Percentiles rank a stretch among this genome's conserved stretches.
Conservation (phyloP, 768 basidiomycete species). For the Lactarius hatsudake region DNA sequence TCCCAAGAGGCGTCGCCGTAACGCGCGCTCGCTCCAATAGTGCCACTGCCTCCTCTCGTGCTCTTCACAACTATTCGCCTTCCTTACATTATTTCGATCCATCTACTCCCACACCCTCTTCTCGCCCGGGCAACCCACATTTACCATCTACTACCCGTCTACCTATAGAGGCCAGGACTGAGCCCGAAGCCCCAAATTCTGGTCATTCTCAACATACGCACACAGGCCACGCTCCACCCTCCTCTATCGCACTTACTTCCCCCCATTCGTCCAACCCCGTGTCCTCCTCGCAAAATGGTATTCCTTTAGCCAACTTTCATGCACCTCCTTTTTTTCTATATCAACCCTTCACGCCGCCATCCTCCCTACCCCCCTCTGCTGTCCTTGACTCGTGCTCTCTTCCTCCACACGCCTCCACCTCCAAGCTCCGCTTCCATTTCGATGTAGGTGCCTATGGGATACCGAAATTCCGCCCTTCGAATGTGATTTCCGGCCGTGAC, state of each 20-base stretch:
- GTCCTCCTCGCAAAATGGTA: conserved; percentile 32
- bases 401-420: conserved; percentile 32
- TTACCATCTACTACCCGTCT: conserved; percentile 43
- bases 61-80: conserved; percentile 41
- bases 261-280: conserved; percentile 38
- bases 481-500: conserved; percentile 30
- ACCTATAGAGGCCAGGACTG: conserved; percentile 46
- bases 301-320: conserved; percentile 41
- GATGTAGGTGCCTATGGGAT: conserved; percentile 85
- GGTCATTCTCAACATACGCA: conserved; percentile 35
- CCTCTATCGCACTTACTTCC: conserved; percentile 46
- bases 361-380: conserved; percentile 20
- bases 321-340: conserved; percentile 36
- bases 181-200: conserved; percentile 39
- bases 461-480: conserved; percentile 48
- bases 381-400: conserved; percentile 24
- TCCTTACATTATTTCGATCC: conserved; percentile 44
- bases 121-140: conserved; percentile 41
- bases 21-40: conserved; percentile 44
- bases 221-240: conserved; percentile 36
- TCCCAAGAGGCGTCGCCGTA: conserved; percentile 39
- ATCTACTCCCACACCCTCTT: conserved; percentile 36
- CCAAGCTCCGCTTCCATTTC: conserved; percentile 47
- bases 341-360: conserved; percentile 29
- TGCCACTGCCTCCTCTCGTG: conserved; percentile 39